Evolutionary conservation across 2,329 filamentous ascomycete species (phyloP), one percentile per base, ranked within the genome.

Genomic region (Immersiporthe knoxdaviesiana): DNA sequence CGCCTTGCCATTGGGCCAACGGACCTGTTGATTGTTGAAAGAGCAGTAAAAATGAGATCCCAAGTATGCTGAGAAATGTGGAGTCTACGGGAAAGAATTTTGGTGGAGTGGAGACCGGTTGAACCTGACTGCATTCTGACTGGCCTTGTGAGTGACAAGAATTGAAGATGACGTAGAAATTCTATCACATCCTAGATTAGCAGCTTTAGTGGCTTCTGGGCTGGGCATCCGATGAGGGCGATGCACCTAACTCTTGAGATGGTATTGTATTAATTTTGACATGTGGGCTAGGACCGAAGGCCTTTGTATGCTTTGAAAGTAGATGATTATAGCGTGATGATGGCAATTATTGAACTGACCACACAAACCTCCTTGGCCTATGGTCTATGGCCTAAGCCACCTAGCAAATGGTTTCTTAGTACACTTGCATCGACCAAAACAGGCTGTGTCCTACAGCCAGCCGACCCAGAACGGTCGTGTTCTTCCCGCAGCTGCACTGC

Each of bases 1-100:
- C 77, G 77, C 77, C 76, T 78, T 78, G 77, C 73, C 77, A 78
- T 75, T 75, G 73, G 73, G 74, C 76, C 75, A 76, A 66, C 65
- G 58, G 71, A 68, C 71, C 73, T 10, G 8, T 62, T 62, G 21
- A 7, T 56, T 59, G 56, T n/a, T 59, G 32, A 1, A 35, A 12
- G 14, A 8, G 2, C 0, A 27, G 24, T 5, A n/a, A n/a, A 21
- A 21, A 37, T 8, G 1, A 37, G 32, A 24, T 11, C 24, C 7
- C 14, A 59, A 37, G 56, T 59, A 59, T 59, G 7, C 11, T 37
- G 27, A 14, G 10, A 3, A 3, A 3, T 21, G 56, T 37, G 56
- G 56, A 35, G 56, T 18, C 18, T 7, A 16, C 8, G 7, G 32
- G 21, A 37, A 8, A 37, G 56, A 37, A n/a, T 59, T 59, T 59